Percentiles rank a stretch among this genome's conserved stretches.
Evolutionary conservation across 2,329 filamentous ascomycete genomes (phyloP).

Genomic region (Blumeria hordei): DNA sequence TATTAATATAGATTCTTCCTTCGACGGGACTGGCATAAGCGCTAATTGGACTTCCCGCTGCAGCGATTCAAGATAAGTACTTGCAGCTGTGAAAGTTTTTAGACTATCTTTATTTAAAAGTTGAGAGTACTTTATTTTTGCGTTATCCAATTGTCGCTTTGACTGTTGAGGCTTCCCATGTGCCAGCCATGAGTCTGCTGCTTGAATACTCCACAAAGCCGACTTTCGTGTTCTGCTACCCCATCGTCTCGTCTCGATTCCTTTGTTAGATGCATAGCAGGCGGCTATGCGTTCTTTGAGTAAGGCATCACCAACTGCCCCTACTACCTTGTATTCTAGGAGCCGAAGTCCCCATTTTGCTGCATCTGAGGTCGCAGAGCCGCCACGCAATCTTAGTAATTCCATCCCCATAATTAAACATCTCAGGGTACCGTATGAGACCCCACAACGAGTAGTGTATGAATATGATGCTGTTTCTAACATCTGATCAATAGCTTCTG

Average conservation of each 20-base stretch:
- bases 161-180: slow-evolving; percentile 58
- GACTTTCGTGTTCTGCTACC: slow-evolving; percentile 62
- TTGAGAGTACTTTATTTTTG: slow-evolving; percentile 28
- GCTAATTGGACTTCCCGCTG: slow-evolving; percentile 17
- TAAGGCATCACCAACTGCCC: slow-evolving; percentile 53
- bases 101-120: slow-evolving; percentile 27
- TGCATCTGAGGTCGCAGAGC: slow-evolving; percentile 62
- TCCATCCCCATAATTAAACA: slow-evolving; percentile 57
- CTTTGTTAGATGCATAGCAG: slow-evolving; percentile 55
- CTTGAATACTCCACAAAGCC: slow-evolving; percentile 67
- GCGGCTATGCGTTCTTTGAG: slow-evolving; percentile 67
- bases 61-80: slow-evolving; percentile 26
- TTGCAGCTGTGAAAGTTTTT: slow-evolving; percentile 25
- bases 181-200: slow-evolving; percentile 61
- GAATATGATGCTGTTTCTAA: slow-evolving; percentile 82
- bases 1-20: slow-evolving; percentile 11
- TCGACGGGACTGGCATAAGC: slow-evolving; percentile 12
- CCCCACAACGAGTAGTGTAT: slow-evolving; percentile 63
- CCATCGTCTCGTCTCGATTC: slow-evolving; percentile 39
- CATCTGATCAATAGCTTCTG: slow-evolving; percentile 65
- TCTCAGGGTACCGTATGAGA: slow-evolving; percentile 58
- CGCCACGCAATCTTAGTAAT: slow-evolving; percentile 57
- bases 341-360: slow-evolving; percentile 63
- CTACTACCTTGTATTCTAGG: slow-evolving; percentile 55
- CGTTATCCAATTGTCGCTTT: slow-evolving; percentile 51